Conservation (phyloP, 805 yeast species). For the Yarrowia bubula region DNA sequence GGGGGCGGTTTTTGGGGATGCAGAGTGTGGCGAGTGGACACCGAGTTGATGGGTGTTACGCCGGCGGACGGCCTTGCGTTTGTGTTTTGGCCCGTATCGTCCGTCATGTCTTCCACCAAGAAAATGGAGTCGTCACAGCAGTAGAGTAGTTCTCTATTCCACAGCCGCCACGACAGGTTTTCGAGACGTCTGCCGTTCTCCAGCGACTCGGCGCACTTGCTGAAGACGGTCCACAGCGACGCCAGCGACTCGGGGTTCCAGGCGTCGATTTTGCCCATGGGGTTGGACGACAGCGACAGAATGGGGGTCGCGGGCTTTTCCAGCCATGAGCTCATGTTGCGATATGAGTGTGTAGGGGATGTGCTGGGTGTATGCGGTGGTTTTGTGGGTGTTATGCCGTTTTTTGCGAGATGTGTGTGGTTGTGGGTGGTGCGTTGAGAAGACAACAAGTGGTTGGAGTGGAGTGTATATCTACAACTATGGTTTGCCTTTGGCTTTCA, state of each 20-base stretch:
- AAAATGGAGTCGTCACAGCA: constrained; percentile 16
- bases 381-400: neutral
- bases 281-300: constrained; percentile 5
- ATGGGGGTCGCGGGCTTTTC: constrained; percentile 5
- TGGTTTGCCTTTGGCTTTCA: neutral
- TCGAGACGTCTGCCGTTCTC: constrained; percentile 43
- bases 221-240: constrained; percentile 40
- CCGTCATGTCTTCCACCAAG: constrained; percentile 21
- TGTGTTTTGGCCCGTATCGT: neutral
- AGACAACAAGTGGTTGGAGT: neutral
- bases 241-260: constrained; percentile 27
- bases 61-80: neutral
- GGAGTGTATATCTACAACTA: neutral
- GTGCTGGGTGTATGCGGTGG: neutral
- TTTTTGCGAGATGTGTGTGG: too few species aligned
- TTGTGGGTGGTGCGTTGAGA: neutral
- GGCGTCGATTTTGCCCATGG: constrained; percentile 24
- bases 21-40: neutral
- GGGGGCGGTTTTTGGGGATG: constrained; percentile 20
- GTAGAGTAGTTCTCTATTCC: constrained; percentile 33
- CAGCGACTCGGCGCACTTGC: constrained; percentile 40
- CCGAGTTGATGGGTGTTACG: neutral
- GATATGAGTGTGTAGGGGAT: neutral
- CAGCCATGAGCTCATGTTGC: neutral
- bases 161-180: constrained; percentile 42